Evolutionary conservation across 2,329 filamentous ascomycete species (phyloP), one percentile per base, ranked within the genome.

Genomic region (Cryphonectria naterciae): DNA sequence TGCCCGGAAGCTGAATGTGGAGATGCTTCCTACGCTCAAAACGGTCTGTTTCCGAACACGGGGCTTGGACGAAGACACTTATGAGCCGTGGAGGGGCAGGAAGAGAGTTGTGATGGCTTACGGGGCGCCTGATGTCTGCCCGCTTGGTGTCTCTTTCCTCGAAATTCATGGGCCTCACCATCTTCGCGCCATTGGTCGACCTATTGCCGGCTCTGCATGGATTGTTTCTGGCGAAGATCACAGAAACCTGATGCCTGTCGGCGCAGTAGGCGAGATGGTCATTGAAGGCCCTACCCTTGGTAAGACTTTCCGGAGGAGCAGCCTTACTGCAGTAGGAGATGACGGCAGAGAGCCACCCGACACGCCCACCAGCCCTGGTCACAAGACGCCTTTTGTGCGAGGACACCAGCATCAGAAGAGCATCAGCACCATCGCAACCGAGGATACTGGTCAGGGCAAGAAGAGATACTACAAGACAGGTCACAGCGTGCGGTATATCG

Each of bases 231-330:
- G 84, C 0, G 83, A 87, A 4, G 83, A 88, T 68, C 81, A 82
- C 41, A 82, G 82, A 72, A 83, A 82, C 46, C 80, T 87, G 52
- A 82, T 87, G 79, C 87, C 86, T 0, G 77, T 87, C 17, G 88
- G 88, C 1, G 83, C 85, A 0, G 74, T 78, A 15, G 78, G 78
- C 15, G 78, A 79, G 67, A 69, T 80, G 43, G 68, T 90, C 4
- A 85, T 91, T 46, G 88, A 90, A 74, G 88, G 88, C 0, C 86
- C 86, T 0, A 87, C 82, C 0, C 75, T 85, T 8, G 82, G 82
- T 2, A 81, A 82, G 35, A 71, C 72, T 6, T 73, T 73, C 46
- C 69, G 71, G 2, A 39, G 66, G 17, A 71, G 68, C 32, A 71
- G 64, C 17, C 56, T 73, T 15, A 49, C n/a, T 43, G 39, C 37